Percentiles rank a stretch among this genome's conserved stretches.
These are phyloP conservation scores for Escovopsis sp. DNA, from an alignment of 2,329 filamentous ascomycete species.

Conservation along the genomic window DNA sequence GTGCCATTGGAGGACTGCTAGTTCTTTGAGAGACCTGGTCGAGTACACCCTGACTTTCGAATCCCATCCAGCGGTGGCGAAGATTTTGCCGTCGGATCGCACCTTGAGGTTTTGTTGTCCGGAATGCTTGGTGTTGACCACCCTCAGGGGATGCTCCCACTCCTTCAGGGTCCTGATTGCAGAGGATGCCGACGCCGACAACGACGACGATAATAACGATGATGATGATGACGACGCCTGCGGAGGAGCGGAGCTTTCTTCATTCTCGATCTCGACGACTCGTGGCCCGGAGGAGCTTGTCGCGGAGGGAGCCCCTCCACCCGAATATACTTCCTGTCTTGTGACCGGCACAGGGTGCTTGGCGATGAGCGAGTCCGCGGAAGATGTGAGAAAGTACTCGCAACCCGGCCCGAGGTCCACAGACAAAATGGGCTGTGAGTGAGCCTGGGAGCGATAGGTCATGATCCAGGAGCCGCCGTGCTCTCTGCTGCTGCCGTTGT, in stretches of 20 bases:
- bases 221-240: no score
- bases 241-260: background rate
- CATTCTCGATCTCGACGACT: conserved; percentile 13
- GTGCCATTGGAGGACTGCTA: conserved; percentile 93
- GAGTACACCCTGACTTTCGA: conserved; percentile 67
- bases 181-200: no score
- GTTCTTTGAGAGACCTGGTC: conserved; percentile 62
- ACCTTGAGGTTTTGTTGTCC: conserved; percentile 73
- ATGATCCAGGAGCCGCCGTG: conserved; percentile 26
- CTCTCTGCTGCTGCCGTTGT: no score
- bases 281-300: conserved; percentile 9
- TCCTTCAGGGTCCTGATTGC: conserved; percentile 10
- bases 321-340: conserved; percentile 9
- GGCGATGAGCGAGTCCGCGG: conserved; percentile 64
- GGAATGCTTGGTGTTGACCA: conserved; percentile 66
- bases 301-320: conserved; percentile 2
- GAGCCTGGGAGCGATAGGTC: conserved; percentile 50
- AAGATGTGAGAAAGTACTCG: conserved; percentile 59
- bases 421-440: conserved; percentile 71
- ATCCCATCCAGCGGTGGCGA: conserved; percentile 92
- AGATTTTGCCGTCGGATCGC: conserved; percentile 65
- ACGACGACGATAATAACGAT: no score
- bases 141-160: conserved; percentile 38
- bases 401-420: conserved; percentile 37
- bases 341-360: conserved; percentile 50